These are phyloP conservation scores for Mortierella sp. DNA, from an alignment of 371 early-diverging fungal species.

Conservation along the genomic window DNA sequence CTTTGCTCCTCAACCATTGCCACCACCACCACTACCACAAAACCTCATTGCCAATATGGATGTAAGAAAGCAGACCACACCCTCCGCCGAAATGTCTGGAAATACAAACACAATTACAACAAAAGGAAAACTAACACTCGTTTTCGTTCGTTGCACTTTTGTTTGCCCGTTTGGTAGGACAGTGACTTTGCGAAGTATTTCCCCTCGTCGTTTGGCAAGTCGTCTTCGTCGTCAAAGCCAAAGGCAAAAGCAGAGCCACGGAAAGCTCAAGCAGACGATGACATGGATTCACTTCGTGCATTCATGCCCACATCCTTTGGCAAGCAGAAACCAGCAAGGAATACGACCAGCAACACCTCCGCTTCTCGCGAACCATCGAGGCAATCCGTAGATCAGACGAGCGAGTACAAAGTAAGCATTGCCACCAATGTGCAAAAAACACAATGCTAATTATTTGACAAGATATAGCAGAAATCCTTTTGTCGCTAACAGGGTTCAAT, in stretches of 20 bases:
- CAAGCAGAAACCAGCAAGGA: conserved; percentile 60
- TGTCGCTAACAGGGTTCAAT: neutral
- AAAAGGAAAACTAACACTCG: neutral
- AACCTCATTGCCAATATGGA: conserved; percentile 18
- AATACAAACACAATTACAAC: neutral
- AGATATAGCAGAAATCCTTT: neutral
- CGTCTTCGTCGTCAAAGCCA: conserved; percentile 34
- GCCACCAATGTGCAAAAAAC: neutral
- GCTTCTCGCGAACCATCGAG: neutral
- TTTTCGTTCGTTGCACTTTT: neutral
- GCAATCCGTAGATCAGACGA: conserved; percentile 4
- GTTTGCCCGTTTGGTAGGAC: conserved; percentile 50
- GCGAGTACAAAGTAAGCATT: neutral
- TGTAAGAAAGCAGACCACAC: conserved; percentile 9
- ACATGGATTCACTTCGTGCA: conserved; percentile 63
- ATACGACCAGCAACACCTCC: neutral
- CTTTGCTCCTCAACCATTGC: neutral
- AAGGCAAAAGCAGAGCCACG: conserved; percentile 28
- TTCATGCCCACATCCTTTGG: conserved; percentile 76
- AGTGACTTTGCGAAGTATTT: conserved; percentile 68
- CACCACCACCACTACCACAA: neutral
- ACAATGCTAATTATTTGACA: neutral
- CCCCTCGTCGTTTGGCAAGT: conserved; percentile 66
- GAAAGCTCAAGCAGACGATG: conserved; percentile 35
- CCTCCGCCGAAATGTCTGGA: neutral